Base-by-base conservation (phyloP, 179 eudicot species). In the Amaranthus tricolor region DNA sequence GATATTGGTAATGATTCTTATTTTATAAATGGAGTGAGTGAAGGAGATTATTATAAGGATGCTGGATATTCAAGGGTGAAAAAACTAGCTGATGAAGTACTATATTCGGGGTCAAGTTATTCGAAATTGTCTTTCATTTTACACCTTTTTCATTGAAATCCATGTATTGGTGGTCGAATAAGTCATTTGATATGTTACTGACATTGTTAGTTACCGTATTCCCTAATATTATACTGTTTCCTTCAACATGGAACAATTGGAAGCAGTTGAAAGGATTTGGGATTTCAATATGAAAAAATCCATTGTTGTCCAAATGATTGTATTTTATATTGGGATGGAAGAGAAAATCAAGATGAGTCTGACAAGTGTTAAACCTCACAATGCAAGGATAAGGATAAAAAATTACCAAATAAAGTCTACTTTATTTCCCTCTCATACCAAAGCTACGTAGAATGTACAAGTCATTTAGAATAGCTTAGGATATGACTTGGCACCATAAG, bases 291-390 rank as follows among this genome's bases (percentile, higher is more conserved):
- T 62, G 61, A 60, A 21, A 68, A 68, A 49, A 77, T 77, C 4
- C 51, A 62, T 62, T 74, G 78, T 8, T 77, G 84, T 31, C 56
- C 70, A 19, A 69, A 81, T 31, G 62, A 76, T 64, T 77, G 78
- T 16, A 77, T 77, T 62, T 44, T 76, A 45, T 76, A 50, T 81
- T 68, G 77, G 74, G 66, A 64, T 17, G 74, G 65, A 31, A 43
- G 49, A 24, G 40, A 62, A 2, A 49, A 75, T 0, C 54, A 62
- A 1, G n/a, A 52, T 1, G 19, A 24, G 0, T 82, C 80, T 82
- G 82, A 20, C 50, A 20, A 40, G 43, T 57, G 1, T 78, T 77
- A 61, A 66, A 17, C 31, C 31, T 24, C 31, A 14, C 45, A 5
- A 15, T 16, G 2, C 50, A 74, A 51, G 52, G n/a, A 17, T 24